Evolutionary conservation across 805 yeast genomes (phyloP), one percentile per base, ranked within the genome.

Genomic region (Diddensiella transvaalensis): DNA sequence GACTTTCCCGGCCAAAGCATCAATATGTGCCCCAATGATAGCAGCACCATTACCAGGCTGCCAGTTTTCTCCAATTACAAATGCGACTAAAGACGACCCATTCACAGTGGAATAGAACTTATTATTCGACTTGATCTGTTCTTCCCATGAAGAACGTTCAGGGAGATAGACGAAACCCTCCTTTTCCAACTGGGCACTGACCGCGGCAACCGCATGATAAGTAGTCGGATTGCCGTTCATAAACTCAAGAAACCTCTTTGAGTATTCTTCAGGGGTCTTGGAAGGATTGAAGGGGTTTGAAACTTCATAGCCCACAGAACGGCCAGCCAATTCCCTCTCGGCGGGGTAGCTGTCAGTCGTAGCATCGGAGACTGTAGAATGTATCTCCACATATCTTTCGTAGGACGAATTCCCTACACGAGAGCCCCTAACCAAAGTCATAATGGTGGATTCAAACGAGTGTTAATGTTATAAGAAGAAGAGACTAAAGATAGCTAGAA

Each of bases 161-260:
- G 80, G 67, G 35, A 87, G 60, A 60, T 78, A 82, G 10, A 59
- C 68, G 68, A 85, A 87, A 2, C 95, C 95, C 36, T 77, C 73
- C 2, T 66, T 65, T 42, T 72, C 75, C 50, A 87, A 69, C 48
- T 73, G 61, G 29, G 67, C 59, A 38, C 78, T 62, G 50, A 85
- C 74, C 59, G 70, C 67, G 33, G 74, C 63, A 13, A 84, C 81
- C 22, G 82, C 89, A 61, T 87, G 95, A 70, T 67, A 86, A 35
- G 80, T 80, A 15, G 95, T 86, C 42, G 95, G 95, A 57, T 77
- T 78, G 30, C 73, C 68, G 62, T 81, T 80, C 44, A 88, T 84
- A 70, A 87, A 87, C 54, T 80, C 79, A 50, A 85, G 75, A 66
- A 83, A 86, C 39, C 75, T 72, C n/a, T 77, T 50, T 5, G 60